Base-by-base conservation (phyloP, 1,284 basidiomycete species). In the Cryptococcus sp. region DNA sequence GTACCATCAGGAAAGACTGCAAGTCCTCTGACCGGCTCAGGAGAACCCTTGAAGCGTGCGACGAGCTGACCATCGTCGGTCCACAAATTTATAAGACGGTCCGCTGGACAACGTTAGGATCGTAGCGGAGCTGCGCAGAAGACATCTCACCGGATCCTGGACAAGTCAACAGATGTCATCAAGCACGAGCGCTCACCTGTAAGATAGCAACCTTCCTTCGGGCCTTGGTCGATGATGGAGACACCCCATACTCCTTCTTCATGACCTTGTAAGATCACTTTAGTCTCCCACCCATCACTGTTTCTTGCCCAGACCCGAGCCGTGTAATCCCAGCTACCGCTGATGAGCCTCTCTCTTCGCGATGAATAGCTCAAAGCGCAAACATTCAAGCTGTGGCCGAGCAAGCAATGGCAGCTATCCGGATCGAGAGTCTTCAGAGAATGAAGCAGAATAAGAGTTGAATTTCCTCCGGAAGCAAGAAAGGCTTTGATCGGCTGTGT, bases 191-290 rank as follows among this genome's bases (percentile, higher is more conserved):
- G 50, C 61, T 58, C 38, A 66, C 71, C 69, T 11, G 70, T 72
- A 22, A 73, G 30, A 52, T 53, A 72, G 19, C 54, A 57, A 0
- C 70, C 67, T 6, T 48, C 57, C 4, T 62, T 43, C 0, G 58
- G 48, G 5, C 71, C 71, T 19, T 58, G 54, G 3, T 70, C 66
- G 1, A 72, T 46, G 11, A 64, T 54, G 5, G 58, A 57, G 0
- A 72, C 67, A 10, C 67, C 72, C 72, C 72, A 75, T 2, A 75
- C 72, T 6, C 71, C 72, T n/a, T 62, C 61, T 5, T 62, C 54
- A 43, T 73, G 71, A 4, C 66, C 72, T n/a, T 67, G 61, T 5
- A 75, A 52, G 0, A 68, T 57, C 3, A 59, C 11, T 6, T 65
- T 57, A 5, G 57, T 57, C 11, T 39, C 41, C 71, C 71, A 75